Percentiles rank a stretch among this genome's conserved stretches.
Evolutionary conservation across 139 green algal species (phyloP).

Genomic region (Chlamydomonas sphaeroides): DNA sequence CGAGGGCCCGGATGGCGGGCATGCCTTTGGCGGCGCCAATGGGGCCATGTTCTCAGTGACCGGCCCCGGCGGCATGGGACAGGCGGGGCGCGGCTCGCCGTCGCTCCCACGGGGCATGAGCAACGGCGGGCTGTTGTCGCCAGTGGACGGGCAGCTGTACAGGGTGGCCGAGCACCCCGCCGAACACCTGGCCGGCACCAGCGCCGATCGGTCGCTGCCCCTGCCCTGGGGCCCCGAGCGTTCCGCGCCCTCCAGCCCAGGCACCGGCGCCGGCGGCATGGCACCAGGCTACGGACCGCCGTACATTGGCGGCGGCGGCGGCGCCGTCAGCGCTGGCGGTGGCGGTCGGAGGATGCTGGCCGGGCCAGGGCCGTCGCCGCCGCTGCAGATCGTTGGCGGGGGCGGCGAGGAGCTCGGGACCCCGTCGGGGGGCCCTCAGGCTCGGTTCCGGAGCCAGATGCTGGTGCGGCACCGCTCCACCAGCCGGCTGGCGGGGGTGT

Average conservation of each 20-base stretch:
- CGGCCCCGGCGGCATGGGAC: too few relatives aligned
- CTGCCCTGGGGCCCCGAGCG: background rate
- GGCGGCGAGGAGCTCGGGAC: background rate
- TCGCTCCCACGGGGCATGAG: too few relatives aligned
- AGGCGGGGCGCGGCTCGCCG: too few relatives aligned
- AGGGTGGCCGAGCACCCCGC: conserved; percentile 16
- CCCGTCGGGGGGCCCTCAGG: too few relatives aligned
- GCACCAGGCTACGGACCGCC: background rate
- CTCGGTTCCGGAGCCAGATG: background rate
- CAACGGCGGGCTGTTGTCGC: too few relatives aligned
- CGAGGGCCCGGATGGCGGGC: too few relatives aligned
- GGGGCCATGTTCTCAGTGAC: too few relatives aligned
- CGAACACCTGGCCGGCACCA: background rate
- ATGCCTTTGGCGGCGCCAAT: too few relatives aligned
- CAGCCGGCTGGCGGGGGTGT: conserved; percentile 26
- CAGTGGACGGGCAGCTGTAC: conserved; percentile 12
- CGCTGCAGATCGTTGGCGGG: background rate
- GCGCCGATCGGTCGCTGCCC: too few relatives aligned
- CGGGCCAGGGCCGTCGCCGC: background rate
- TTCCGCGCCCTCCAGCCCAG: too few relatives aligned
- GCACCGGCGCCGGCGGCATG: too few relatives aligned
- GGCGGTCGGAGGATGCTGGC: background rate
- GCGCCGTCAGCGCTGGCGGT: background rate
- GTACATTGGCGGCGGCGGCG: background rate
- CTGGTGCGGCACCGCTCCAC: conserved; percentile 30